Evolutionary conservation across 345 rosid species (phyloP).

Genomic region (Hibiscus tridactylites): DNA sequence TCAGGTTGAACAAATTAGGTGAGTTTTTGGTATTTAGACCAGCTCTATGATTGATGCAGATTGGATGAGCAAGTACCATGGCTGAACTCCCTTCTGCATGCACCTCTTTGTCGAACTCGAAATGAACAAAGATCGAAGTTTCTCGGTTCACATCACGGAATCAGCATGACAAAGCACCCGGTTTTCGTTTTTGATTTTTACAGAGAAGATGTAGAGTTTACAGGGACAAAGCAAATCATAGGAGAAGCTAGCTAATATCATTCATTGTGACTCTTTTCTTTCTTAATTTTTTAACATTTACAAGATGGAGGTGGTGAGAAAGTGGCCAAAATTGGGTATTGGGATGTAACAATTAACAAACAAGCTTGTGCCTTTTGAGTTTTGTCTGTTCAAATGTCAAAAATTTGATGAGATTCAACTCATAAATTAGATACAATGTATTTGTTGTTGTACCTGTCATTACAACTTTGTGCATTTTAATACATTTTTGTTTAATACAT

Average conservation of each 20-base stretch:
- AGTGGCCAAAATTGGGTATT: conserved; percentile 10
- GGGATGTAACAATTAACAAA: conserved; percentile 8
- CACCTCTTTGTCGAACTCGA: not conserved
- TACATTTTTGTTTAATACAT: not conserved
- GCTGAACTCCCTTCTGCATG: not conserved
- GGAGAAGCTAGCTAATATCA: conserved; percentile 2
- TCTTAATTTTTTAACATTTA: not conserved
- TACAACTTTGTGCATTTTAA: not conserved
- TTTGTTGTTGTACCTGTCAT: not conserved
- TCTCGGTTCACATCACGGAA: not conserved
- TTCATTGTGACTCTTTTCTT: conserved; percentile 16
- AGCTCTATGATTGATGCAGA: conserved; percentile 12
- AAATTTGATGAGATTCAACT: not conserved
- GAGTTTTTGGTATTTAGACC: not conserved
- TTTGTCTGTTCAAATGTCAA: not conserved
- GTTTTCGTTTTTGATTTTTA: not conserved
- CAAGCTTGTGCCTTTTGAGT: not conserved
- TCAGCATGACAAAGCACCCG: conserved; percentile 4
- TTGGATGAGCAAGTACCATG: conserved; percentile 1
- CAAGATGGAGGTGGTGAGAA: not conserved
- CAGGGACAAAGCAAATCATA: not conserved
- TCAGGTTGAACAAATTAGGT: not conserved
- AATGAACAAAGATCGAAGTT: not conserved
- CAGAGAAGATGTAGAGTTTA: conserved; percentile 10
- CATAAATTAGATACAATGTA: not conserved